Conservation (phyloP, 2,329 filamentous ascomycete species). For the Pseudogymnoascus sp. region DNA sequence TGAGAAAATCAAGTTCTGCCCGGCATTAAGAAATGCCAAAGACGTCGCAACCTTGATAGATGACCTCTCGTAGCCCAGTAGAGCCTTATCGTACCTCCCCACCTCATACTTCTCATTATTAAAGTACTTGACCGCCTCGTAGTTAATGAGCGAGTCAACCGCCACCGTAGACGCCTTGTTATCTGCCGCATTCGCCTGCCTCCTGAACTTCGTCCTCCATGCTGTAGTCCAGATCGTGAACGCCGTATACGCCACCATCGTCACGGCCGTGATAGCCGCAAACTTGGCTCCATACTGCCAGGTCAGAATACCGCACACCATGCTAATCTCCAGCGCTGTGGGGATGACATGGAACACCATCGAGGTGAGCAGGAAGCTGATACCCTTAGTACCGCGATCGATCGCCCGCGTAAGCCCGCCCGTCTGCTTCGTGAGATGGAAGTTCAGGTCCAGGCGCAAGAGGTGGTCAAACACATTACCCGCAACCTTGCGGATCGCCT, state of each 20-base stretch:
- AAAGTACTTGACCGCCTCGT: slow-evolving; percentile 98
- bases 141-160: slow-evolving; percentile 96
- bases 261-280: slow-evolving; percentile 78
- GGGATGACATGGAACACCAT: slow-evolving; percentile 98
- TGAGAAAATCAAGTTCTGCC: slow-evolving; percentile 96
- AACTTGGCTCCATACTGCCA: slow-evolving; percentile 93
- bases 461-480: slow-evolving; percentile 89
- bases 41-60: slow-evolving; percentile 97
- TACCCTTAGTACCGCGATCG: slow-evolving; percentile 94
- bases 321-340: slow-evolving; percentile 83
- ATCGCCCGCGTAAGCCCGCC: slow-evolving; percentile 90
- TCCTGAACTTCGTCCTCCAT: slow-evolving; percentile 93
- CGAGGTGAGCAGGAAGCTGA: slow-evolving; percentile 91
- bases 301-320: slow-evolving; percentile 94
- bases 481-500: slow-evolving; percentile 86
- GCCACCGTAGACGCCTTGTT: slow-evolving; percentile 93
- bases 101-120: slow-evolving; percentile 98
- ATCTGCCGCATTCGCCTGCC: slow-evolving; percentile 91
- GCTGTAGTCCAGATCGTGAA: slow-evolving; percentile 96
- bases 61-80: slow-evolving; percentile 80
- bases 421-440: slow-evolving; percentile 90
- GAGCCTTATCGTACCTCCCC: slow-evolving; percentile 76
- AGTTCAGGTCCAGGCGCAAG: slow-evolving; percentile 80
- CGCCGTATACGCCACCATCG: slow-evolving; percentile 90
- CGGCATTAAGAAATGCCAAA: slow-evolving; percentile 83